A percentile compares a stretch with the other conserved stretches of the same genome.
Conservation (phyloP, 305 asterid genomes). For the Plantago lanceolata region DNA sequence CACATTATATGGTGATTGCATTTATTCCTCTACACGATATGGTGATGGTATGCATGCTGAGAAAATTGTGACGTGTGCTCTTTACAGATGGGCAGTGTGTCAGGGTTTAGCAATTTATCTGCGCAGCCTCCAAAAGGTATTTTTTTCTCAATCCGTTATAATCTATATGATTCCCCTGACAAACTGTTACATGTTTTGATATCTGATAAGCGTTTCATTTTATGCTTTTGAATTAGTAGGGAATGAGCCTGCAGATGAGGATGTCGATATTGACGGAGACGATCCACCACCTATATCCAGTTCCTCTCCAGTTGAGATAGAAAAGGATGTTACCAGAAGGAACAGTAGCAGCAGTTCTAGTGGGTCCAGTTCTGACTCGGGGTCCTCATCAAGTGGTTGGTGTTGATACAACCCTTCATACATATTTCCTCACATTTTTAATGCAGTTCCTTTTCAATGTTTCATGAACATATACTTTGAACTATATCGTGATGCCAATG, state of each 20-base stretch:
- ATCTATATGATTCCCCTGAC: too few species aligned
- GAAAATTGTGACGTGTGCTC: conserved; percentile 2
- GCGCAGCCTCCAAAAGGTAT: conserved; percentile 51
- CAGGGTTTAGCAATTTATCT: conserved; percentile 45
- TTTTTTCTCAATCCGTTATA: neutral
- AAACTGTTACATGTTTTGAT: too few species aligned
- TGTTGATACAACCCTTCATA: conserved; percentile 21
- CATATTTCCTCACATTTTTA: conserved; percentile 1
- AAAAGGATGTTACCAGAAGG: conserved; percentile 36
- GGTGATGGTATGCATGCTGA: conserved; percentile 7
- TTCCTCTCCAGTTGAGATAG: conserved; percentile 44
- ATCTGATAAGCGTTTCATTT: too few species aligned
- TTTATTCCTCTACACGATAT: neutral
- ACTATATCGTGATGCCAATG: conserved; percentile 3
- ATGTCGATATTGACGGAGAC: conserved; percentile 64
- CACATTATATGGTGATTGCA: neutral
- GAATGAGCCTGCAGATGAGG: conserved; percentile 54
- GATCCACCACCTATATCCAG: conserved; percentile 55
- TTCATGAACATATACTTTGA: neutral
- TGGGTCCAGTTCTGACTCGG: conserved; percentile 61
- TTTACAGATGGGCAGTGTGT: conserved; percentile 48
- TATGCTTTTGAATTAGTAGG: conserved; percentile 33
- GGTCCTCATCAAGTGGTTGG: conserved; percentile 52
- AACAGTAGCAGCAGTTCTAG: conserved; percentile 54
- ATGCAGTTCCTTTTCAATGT: neutral